Evolutionary conservation across 768 basidiomycete species (phyloP).

Genomic region (Macrolepiota dolichaula): DNA sequence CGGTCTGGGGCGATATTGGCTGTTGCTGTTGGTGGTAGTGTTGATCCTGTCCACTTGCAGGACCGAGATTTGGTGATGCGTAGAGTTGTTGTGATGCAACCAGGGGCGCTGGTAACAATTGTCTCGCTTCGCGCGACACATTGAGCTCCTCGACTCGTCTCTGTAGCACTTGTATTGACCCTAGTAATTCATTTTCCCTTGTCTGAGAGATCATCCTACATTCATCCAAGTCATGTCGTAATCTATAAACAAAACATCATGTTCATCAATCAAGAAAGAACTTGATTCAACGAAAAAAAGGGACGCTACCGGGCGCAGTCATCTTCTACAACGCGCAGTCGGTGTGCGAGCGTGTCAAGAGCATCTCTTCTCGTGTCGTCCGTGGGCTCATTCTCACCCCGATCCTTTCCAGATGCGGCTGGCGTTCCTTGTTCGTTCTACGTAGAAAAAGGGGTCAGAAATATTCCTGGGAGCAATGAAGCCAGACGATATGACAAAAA

Average conservation of each 20-base stretch:
- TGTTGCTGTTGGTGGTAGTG: background rate
- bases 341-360: conserved; percentile 12
- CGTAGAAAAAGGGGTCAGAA: background rate
- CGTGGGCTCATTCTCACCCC: background rate
- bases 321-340: conserved; percentile 23
- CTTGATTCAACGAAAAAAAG: background rate
- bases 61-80: background rate
- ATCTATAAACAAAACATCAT: conserved; percentile 17
- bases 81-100: background rate
- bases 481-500: background rate
- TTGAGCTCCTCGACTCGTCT: conserved; percentile 7
- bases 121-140: background rate
- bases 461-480: background rate
- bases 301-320: conserved; percentile 32
- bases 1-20: background rate
- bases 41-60: background rate
- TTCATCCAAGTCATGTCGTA: conserved; percentile 26
- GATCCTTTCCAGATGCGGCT: background rate
- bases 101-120: background rate
- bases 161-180: conserved; percentile 22
- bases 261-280: background rate
- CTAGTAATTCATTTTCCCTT: conserved; percentile 31
- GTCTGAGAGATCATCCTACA: conserved; percentile 18
- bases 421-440: background rate
- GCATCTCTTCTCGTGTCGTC: background rate